These are phyloP conservation scores for Papiliotrema nemorosa DNA, from an alignment of 1,284 basidiomycete genomes.

Conservation along the genomic window DNA sequence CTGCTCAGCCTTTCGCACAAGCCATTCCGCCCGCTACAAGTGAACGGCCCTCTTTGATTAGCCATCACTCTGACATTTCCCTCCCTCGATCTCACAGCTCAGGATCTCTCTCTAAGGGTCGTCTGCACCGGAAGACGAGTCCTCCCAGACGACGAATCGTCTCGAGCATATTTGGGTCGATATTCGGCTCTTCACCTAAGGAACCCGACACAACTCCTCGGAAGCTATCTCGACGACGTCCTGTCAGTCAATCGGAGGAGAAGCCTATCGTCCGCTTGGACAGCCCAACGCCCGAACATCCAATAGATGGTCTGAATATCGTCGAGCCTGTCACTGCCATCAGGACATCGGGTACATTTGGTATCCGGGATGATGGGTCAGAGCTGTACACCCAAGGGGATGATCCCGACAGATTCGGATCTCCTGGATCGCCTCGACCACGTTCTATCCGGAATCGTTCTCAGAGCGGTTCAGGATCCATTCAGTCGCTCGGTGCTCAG, in stretches of 20 bases:
- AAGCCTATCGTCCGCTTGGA: neutral
- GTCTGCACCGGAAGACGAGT: neutral
- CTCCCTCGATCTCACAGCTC: neutral
- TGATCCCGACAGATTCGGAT: neutral
- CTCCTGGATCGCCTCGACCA: neutral
- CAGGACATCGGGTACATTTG: constrained; percentile 29
- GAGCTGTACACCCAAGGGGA: constrained; percentile 11
- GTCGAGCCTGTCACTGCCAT: constrained; percentile 10
- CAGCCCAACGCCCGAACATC: neutral
- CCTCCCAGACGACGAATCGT: constrained; percentile 7
- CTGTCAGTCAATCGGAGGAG: neutral
- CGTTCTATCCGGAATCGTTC: neutral
- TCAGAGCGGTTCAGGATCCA: neutral
- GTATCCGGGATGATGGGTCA: constrained; percentile 33
- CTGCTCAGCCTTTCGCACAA: no score
- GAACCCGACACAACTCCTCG: neutral
- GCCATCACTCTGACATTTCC: neutral
- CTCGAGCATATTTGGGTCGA: constrained; percentile 14
- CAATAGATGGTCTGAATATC: neutral
- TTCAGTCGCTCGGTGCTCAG: neutral
- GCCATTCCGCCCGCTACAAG: no score
- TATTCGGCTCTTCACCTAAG: constrained; percentile 12
- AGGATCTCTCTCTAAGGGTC: neutral
- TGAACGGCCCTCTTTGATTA: no score
- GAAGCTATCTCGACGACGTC: neutral